Evolutionary conservation across 345 rosid species (phyloP).

Genomic region (Turnera subulata): DNA sequence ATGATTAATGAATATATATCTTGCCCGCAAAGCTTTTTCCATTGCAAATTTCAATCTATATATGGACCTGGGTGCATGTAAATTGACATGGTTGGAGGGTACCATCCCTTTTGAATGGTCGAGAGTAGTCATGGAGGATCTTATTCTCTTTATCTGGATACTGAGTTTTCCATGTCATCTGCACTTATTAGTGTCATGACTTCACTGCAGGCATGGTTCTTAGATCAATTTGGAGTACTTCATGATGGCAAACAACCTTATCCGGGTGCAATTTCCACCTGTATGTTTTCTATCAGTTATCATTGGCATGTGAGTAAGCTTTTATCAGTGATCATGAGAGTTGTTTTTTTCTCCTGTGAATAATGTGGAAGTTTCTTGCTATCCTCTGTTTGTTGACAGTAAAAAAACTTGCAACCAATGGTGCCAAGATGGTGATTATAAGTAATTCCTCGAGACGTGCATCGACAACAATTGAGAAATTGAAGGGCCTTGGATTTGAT

Average conservation of each 20-base stretch:
- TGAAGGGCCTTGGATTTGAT: constrained; percentile 88
- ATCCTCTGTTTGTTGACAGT: constrained; percentile 43
- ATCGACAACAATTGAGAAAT: constrained; percentile 63
- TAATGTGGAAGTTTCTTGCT: neutral
- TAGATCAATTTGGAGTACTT: constrained; percentile 97
- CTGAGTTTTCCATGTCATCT: too few species aligned
- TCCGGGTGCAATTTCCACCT: constrained; percentile 80
- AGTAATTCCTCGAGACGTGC: constrained; percentile 96
- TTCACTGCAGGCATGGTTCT: constrained; percentile 71
- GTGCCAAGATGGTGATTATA: constrained; percentile 79
- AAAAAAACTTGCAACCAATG: constrained; percentile 58
- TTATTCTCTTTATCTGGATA: too few species aligned
- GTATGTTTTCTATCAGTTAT: constrained; percentile 44
- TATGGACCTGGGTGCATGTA: too few species aligned
- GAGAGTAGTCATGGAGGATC: too few species aligned
- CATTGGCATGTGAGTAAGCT: constrained; percentile 16
- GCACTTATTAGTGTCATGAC: neutral
- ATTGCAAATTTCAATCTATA: too few species aligned
- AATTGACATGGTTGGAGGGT: too few species aligned
- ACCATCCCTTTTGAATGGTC: too few species aligned
- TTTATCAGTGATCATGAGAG: neutral
- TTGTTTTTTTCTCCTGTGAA: neutral
- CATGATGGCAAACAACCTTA: constrained; percentile 91
- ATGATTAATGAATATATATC: too few species aligned
- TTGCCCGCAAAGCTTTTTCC: too few species aligned